Evolutionary conservation across 495 filamentous ascomycete genomes (phyloP).

Genomic region (Aspergillus leporis): DNA sequence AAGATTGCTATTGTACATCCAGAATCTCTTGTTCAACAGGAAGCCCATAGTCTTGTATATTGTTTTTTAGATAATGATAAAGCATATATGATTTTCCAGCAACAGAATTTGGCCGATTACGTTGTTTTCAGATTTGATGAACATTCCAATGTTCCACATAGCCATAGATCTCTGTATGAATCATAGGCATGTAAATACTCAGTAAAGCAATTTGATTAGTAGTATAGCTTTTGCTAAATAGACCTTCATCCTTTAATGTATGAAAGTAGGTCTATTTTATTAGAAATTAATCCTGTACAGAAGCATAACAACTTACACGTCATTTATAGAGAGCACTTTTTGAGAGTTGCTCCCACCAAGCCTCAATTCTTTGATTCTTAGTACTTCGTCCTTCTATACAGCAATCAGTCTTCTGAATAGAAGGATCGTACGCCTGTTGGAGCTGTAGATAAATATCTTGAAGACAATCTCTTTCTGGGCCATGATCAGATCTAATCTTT

Average conservation of each 20-base stretch:
- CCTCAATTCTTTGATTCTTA: no score
- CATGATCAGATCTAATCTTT: no score
- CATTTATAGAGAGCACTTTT: no score
- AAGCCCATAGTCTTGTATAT: slow-evolving; percentile 18
- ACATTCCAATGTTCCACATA: slow-evolving; percentile 21
- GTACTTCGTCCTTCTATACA: no score
- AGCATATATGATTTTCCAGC: slow-evolving; percentile 23
- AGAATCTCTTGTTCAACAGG: slow-evolving; percentile 8
- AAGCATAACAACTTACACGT: no score
- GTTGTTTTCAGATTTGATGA: slow-evolving; percentile 2
- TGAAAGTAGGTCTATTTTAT: slow-evolving; percentile 17
- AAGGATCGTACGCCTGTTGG: no score
- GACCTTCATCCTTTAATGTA: slow-evolving; percentile 12
- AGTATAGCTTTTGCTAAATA: slow-evolving; percentile 10
- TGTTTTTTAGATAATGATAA: slow-evolving; percentile 17
- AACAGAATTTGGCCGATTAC: slow-evolving; percentile 16
- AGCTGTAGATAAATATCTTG: no score
- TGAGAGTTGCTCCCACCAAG: no score
- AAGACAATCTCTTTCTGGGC: no score
- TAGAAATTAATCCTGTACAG: not conserved
- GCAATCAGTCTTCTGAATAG: no score
- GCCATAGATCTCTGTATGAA: slow-evolving; percentile 15
- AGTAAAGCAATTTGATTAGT: slow-evolving; percentile 22
- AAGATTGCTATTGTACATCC: slow-evolving; percentile 8
- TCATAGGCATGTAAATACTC: slow-evolving; percentile 21